Evolutionary conservation across 495 filamentous ascomycete genomes (phyloP), one percentile per base, ranked within the genome.

Genomic region (Paragyromitra xinjiangensis): DNA sequence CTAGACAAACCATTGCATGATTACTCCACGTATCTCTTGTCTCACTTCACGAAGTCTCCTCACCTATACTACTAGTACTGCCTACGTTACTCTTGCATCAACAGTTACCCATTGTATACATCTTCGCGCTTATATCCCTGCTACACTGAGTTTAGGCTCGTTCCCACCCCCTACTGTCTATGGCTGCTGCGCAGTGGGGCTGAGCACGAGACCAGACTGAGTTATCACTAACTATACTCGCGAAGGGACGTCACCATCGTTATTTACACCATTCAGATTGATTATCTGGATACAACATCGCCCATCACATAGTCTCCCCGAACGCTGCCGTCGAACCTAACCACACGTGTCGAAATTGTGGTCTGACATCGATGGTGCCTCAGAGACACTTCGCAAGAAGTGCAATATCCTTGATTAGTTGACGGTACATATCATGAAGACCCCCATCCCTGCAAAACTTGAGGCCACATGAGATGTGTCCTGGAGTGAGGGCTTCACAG

Each of bases 311-410:
- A 64, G 14, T 22, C 11, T 34, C 2, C 16, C 9, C 55, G 29
- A 37, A 58, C 14, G 24, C 2, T 16, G 37, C 37, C 37, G 39
- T 44, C n/a, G 37, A 24, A 24, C 19, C 22, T 44, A 24, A 22
- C 61, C 61, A 64, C 37, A 64, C 61, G 61, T 64, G 61, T 64
- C 61, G 14, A 12, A 45, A 64, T 44, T 45, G 19, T 44, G 19
- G 61, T 11, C n/a, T 64, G 61, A 44, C 2, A 34, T 58, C 19
- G 22, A 58, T 14, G 26, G 8, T 14, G 24, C 9, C 55, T 29
- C 26, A 11, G 55, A 58, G 3, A 3, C 55, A 22, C 37, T 44
- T 14, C 0, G 34, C 12, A 64, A 9, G 14, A 62, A 40, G 58
- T 39, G 58, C 29, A 29, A n/a, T 62, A 39, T 62, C 14, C 29